Evolutionary conservation across 306 rosid species (phyloP), one percentile per base, ranked within the genome.

Genomic region (Fragaria nilgerrensis): DNA sequence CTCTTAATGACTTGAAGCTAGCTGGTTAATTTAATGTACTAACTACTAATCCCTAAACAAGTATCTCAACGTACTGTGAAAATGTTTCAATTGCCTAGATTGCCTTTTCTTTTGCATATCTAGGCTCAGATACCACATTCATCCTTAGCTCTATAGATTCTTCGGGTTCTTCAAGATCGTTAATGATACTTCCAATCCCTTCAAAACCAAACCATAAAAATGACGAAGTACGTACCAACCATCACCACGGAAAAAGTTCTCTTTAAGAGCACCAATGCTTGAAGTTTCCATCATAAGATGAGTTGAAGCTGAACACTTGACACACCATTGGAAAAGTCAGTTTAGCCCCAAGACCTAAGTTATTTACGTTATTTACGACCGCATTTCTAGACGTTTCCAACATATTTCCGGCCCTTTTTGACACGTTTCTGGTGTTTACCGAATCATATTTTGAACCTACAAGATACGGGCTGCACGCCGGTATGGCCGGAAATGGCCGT

Each of bases 231-330:
- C 93, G 15, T 41, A 78, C 93, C 17, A 64, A 93, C 98, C 98
- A 80, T 94, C 96, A 68, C 92, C 98, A 65, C 92, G 96, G 84
- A 90, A 92, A 83, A 88, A 86, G 17, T 94, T 94, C 83, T 94
- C 98, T 79, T 84, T 92, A 19, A 94, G 91, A 69, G 98, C 97
- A 58, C 98, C 97, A 47, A 89, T 96, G 11, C 98, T 95, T 7
- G 97, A 92, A 0, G 98, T 92, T 80, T 94, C 97, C 92, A 94
- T 92, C 98, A 89, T 92, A 17, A 92, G 91, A 82, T 86, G 93
- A 2, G 98, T 70, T 74, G 29, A 27, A 1, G 29, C 29, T 27
- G 29, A 1, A 27, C 29, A 27, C 29, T 27, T 27, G 29, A 27
- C 29, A 27, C 29, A 27, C 29, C 29, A 27, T 1, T 1, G 29